Conservation (phyloP, 1,139 yeast genomes). For the Casaregolazyma lundiana region DNA sequence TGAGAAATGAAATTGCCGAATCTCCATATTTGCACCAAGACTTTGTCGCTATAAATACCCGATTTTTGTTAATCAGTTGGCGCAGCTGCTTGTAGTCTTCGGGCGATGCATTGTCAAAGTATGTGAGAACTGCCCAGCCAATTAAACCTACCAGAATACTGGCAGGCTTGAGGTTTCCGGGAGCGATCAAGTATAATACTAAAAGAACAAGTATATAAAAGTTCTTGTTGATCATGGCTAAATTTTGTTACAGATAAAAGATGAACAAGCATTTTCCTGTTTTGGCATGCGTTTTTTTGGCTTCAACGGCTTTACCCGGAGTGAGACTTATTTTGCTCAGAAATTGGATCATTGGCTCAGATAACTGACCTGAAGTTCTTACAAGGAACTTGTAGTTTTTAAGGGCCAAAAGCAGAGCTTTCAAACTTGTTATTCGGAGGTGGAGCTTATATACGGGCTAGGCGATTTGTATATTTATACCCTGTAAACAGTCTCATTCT, state of each 20-base stretch:
- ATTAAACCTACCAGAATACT: conserved; percentile 4
- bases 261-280: not conserved
- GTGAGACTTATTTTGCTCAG: not conserved
- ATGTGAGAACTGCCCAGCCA: conserved; percentile 4
- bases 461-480: not conserved
- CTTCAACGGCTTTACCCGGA: not conserved
- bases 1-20: conserved; percentile 6
- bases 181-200: conserved; percentile 4
- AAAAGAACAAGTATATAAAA: not conserved
- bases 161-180: not conserved
- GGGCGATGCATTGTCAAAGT: conserved; percentile 12
- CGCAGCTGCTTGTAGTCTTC: conserved; percentile 44
- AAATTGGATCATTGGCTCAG: not conserved
- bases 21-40: conserved; percentile 31
- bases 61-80: conserved; percentile 55
- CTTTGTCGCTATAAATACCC: conserved; percentile 75
- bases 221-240: conserved; percentile 6
- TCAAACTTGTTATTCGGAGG: not conserved
- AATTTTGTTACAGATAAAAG: too few relatives aligned
- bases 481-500: not conserved
- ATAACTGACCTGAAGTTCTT: too few relatives aligned
- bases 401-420: not conserved
- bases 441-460: too few relatives aligned
- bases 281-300: not conserved
- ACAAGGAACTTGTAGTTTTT: too few relatives aligned